Conservation (phyloP, 129 eudicot species). For the Gnaphalium uliginosum region DNA sequence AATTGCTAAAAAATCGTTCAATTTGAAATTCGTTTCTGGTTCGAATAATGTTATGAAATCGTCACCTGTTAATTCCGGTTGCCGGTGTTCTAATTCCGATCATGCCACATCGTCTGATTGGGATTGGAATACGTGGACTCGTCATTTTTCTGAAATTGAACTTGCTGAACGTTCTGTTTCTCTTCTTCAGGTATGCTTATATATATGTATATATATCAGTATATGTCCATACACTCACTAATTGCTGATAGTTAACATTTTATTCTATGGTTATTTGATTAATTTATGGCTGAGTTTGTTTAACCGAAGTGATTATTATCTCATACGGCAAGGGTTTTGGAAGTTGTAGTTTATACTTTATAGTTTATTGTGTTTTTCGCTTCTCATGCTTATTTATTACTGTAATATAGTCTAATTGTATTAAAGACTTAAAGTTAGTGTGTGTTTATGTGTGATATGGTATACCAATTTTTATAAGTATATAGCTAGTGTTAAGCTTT, state of each 20-base stretch:
- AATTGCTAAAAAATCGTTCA: constrained; percentile 18
- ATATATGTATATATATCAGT: too few species aligned
- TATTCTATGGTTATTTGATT: not conserved
- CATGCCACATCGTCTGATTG: constrained; percentile 56
- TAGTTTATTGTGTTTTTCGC: constrained; percentile 6
- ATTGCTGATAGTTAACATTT: not conserved
- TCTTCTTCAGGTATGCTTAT: constrained; percentile 67
- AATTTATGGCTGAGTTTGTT: not conserved
- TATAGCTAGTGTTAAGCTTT: not conserved
- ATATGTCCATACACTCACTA: not conserved
- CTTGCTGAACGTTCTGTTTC: constrained; percentile 87
- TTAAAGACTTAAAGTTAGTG: not conserved
- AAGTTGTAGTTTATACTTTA: not conserved
- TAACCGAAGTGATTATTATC: not conserved
- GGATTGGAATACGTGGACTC: constrained; percentile 96
- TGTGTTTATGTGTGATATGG: constrained; percentile 7
- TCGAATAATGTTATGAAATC: constrained; percentile 26
- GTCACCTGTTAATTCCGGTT: constrained; percentile 15
- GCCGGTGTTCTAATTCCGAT: constrained; percentile 44
- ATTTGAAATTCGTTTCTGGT: constrained; percentile 35
- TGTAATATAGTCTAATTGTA: not conserved
- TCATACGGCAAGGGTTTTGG: not conserved
- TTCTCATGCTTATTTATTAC: not conserved
- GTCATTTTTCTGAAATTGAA: constrained; percentile 83
- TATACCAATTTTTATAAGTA: not conserved